These are phyloP conservation scores for Manihot esculenta DNA, from an alignment of 441 rosid genomes.

Conservation along the genomic window DNA sequence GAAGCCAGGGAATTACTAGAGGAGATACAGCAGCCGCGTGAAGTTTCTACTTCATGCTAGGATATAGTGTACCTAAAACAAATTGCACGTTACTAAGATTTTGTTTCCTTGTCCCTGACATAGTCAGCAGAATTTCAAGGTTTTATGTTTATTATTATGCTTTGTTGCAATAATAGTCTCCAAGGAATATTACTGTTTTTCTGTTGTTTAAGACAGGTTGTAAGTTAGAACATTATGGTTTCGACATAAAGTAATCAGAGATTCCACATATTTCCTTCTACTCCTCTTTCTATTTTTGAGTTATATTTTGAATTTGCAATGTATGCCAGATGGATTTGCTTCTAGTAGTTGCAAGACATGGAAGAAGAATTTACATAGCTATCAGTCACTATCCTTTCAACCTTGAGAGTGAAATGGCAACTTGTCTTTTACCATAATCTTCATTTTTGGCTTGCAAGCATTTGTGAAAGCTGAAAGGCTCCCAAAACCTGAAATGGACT, in stretches of 20 bases:
- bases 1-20: conserved; percentile 31
- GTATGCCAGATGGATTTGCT: background rate
- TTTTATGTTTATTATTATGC: conserved; percentile 19
- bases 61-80: conserved; percentile 5
- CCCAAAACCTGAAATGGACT: background rate
- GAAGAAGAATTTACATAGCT: background rate
- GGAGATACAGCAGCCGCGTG: conserved; percentile 57
- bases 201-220: background rate
- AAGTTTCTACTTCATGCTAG: conserved; percentile 17
- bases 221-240: conserved; percentile 4
- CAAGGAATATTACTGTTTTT: background rate
- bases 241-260: background rate
- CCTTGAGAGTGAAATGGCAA: background rate
- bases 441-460: conserved; percentile 4
- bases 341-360: too few relatives aligned
- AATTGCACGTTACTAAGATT: conserved; percentile 9
- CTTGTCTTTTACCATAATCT: background rate
- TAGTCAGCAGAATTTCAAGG: conserved; percentile 16
- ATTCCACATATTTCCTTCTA: background rate
- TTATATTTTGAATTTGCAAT: background rate
- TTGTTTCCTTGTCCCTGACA: conserved; percentile 9
- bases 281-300: too few relatives aligned
- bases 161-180: conserved; percentile 16
- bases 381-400: background rate
- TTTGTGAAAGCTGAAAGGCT: background rate